phyloP scores from a whole-genome alignment of 2,329 filamentous ascomycete genomes.

The Ambrosiella cleistominuta region DNA sequence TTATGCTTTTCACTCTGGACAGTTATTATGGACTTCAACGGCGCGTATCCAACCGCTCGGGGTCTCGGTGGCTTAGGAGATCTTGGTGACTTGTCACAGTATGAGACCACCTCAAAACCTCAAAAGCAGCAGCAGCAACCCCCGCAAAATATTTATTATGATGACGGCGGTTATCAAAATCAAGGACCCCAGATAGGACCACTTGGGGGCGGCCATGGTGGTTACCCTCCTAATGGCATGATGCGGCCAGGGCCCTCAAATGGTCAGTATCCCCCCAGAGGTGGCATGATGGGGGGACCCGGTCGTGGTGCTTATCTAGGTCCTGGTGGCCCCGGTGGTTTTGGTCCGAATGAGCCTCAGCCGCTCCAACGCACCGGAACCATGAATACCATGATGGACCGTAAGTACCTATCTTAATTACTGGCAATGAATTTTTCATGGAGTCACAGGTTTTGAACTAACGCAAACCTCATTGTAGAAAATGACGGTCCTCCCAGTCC shows the following conservation, averaged over 20 bases:
- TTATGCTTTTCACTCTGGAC: background rate
- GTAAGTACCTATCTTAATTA: background rate
- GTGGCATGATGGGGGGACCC: conserved; percentile 13
- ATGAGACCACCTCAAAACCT: background rate
- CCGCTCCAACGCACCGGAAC: background rate
- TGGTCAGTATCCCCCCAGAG: conserved; percentile 23
- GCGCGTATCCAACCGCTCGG: conserved; percentile 9
- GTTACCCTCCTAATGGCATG: conserved; percentile 20
- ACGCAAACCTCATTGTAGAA: background rate
- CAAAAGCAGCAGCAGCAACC: background rate
- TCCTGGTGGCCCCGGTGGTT: conserved; percentile 6
- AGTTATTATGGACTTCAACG: conserved; percentile 8
- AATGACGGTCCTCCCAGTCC: conserved; percentile 2
- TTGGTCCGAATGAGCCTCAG: conserved; percentile 13
- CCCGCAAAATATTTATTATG: conserved; percentile 33
- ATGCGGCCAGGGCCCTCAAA: conserved; percentile 26
- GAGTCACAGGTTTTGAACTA: background rate
- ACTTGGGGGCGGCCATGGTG: conserved; percentile 25
- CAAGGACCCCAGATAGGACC: conserved; percentile 22
- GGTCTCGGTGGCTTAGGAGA: conserved; percentile 1
- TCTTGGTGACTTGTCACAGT: conserved; percentile 1
- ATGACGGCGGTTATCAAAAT: conserved; percentile 28
- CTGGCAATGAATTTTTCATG: background rate
- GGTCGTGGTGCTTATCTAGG: conserved; percentile 7
- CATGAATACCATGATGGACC: conserved; percentile 5